Base-by-base conservation (phyloP, 768 basidiomycete species). In the Lactarius sp. region DNA sequence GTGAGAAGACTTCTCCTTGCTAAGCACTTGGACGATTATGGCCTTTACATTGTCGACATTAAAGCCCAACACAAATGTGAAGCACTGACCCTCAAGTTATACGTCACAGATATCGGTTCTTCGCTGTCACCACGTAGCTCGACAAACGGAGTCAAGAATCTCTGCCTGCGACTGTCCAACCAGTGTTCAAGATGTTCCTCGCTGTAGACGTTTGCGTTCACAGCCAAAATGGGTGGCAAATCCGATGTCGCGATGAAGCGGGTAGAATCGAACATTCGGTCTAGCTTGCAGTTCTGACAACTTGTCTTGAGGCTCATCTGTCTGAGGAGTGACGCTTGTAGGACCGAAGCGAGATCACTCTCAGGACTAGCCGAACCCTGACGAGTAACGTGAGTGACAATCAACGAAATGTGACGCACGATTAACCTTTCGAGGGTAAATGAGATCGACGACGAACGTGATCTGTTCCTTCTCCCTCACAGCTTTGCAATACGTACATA, bases 271-370 rank as follows among this genome's bases (percentile, higher is more conserved):
- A 96, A 89, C 14, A 79, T 86, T 2, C 88, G 75, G 69, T 89
- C 85, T 42, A 86, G 84, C 72, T 87, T 89, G 78, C 96, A 98
- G 2, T 78, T 80, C 65, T 85, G 84, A 73, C 97, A 99, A 8
- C 85, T 88, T 6, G 92, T 88, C 74, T 92, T 95, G 71, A 95
- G 91, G 20, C 85, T 81, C 66, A 87, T 87, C 62, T 92, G 87
- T 31, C 93, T 89, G 44, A 88, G 77, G 14, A 98, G 73, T 2
- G 97, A 94, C 41, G 81, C 77, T 6, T 83, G 82, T 2, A 99
- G 76, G 63, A 97, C 80, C 6, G 82, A 80, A 3, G 81, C 68
- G 69, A 98, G 93, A 64, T 86, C 80, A 2, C 75, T 34, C 74
- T 71, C 0, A 72, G 69, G 10, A 73, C 69, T 67, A 81, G 78